Evolutionary conservation across 1,284 basidiomycete genomes (phyloP), one percentile per base, ranked within the genome.

Genomic region (Sanghuangporus sanghuang): DNA sequence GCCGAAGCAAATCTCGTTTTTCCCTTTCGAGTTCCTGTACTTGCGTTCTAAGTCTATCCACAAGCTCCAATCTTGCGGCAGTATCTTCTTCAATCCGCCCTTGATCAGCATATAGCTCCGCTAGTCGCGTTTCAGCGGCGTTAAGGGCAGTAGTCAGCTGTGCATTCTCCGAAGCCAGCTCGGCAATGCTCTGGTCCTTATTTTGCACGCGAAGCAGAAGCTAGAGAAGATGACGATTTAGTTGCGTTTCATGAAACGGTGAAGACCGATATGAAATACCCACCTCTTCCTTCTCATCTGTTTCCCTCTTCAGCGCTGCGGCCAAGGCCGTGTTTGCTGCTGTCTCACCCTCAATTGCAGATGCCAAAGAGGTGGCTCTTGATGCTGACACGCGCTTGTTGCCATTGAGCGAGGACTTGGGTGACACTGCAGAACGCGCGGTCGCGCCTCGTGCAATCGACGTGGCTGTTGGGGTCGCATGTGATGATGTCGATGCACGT

Each of bases 1-100:
- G 80, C 65, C 89, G 82, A 64, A 88, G 85, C 40, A 89, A 55
- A 67, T 93, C 90, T 64, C 90, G 78, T 72, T 89, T 92, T 74
- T 93, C 90, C 73, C 85, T 90, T 77, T 93, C 90, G 21, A 92
- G 74, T 67, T 93, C 91, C 67, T 88, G 87, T 50, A 91, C 81
- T 74, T 93, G 91, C 39, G 79, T 74, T 65, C 90, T 79, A 55
- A 93, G 78, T 72, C 92, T 92, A 68, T 93, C 90, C 40, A 84
- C 77, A 48, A 93, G 84, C 68, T 93, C 90, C 67, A 91, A 86
- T 59, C 89, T 85, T 44, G 89, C 84, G 40, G 85, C 84, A 73
- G 92, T 77, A 68, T 93, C 90, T 66, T 85, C 80, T 73, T 93
- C 90, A 75, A 85, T 85, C 66, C 90, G 84, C 64, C 81, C 79